Conservation (phyloP, 2,329 filamentous ascomycete species). For the Verticillium albo-atrum region DNA sequence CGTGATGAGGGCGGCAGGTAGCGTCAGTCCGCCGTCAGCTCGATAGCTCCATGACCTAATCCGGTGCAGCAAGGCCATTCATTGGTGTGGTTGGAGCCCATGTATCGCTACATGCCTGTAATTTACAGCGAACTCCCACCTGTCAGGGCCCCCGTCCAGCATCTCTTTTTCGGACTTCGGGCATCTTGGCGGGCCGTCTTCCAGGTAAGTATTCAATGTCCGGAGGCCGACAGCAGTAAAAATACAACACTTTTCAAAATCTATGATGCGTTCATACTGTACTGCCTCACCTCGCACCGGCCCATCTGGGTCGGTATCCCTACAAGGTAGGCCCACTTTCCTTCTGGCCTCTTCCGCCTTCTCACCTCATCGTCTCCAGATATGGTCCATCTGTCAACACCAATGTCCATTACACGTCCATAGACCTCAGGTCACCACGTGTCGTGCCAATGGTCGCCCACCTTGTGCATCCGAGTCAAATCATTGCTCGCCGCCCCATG, state of each 20-base stretch:
- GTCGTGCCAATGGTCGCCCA: background rate
- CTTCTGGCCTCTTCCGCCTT: background rate
- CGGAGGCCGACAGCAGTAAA: background rate
- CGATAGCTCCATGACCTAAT: no score
- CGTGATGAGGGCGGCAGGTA: no score
- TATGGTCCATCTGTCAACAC: background rate
- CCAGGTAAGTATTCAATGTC: background rate
- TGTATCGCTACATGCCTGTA: no score
- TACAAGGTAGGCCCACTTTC: background rate
- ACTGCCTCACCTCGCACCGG: background rate
- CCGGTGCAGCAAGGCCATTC: no score
- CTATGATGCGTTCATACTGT: slow-evolving; percentile 2
- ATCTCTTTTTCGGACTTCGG: background rate
- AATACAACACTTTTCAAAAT: background rate
- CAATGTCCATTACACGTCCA: background rate
- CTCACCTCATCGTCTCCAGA: no score
- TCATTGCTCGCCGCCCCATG: no score
- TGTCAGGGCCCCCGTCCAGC: background rate
- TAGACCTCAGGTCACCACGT: background rate
- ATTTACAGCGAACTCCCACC: background rate
- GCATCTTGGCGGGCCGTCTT: background rate
- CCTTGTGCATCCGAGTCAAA: background rate
- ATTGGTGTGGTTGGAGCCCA: no score
- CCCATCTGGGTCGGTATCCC: background rate
- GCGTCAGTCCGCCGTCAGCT: no score